phyloP scores from a whole-genome alignment of 108 stramenopile species.

The Bacterosira constricta region DNA sequence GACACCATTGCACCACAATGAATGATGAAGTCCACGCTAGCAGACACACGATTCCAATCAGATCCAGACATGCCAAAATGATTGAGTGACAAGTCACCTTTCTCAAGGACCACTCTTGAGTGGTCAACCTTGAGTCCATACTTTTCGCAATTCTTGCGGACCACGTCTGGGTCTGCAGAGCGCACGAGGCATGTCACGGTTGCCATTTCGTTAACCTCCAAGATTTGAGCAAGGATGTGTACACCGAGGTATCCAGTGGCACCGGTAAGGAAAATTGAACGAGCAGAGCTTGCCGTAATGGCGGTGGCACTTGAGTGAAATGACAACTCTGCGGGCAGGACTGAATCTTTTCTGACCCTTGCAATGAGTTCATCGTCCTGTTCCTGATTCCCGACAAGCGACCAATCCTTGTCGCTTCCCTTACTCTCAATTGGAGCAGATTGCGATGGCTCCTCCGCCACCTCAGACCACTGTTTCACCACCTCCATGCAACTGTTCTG shows the following conservation, averaged over 20 bases:
- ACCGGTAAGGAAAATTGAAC: conserved; percentile 74
- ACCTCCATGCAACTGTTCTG: conserved; percentile 16
- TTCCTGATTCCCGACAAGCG: conserved; percentile 30
- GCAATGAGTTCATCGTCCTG: conserved; percentile 35
- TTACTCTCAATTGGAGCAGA: background rate
- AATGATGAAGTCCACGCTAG: conserved; percentile 72
- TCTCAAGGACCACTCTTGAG: conserved; percentile 49
- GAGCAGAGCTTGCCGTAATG: conserved; percentile 26
- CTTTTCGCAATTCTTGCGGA: conserved; percentile 49
- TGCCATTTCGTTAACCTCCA: conserved; percentile 52
- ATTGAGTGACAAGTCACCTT: conserved; percentile 63
- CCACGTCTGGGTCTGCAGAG: conserved; percentile 48
- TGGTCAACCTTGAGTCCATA: conserved; percentile 34
- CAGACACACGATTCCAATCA: conserved; percentile 64
- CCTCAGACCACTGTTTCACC: conserved; percentile 25
- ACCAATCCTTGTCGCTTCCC: conserved; percentile 2
- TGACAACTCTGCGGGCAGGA: conserved; percentile 32
- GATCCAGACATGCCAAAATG: conserved; percentile 60
- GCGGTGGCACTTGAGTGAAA: conserved; percentile 3
- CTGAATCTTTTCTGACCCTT: conserved; percentile 40
- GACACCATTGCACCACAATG: conserved; percentile 82
- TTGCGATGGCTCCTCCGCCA: conserved; percentile 1
- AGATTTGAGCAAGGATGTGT: conserved; percentile 65
- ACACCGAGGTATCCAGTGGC: conserved; percentile 77
- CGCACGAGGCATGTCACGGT: conserved; percentile 70